These are phyloP conservation scores for Streptanthus diversifolius DNA, from an alignment of 345 rosid species.

Conservation along the genomic window DNA sequence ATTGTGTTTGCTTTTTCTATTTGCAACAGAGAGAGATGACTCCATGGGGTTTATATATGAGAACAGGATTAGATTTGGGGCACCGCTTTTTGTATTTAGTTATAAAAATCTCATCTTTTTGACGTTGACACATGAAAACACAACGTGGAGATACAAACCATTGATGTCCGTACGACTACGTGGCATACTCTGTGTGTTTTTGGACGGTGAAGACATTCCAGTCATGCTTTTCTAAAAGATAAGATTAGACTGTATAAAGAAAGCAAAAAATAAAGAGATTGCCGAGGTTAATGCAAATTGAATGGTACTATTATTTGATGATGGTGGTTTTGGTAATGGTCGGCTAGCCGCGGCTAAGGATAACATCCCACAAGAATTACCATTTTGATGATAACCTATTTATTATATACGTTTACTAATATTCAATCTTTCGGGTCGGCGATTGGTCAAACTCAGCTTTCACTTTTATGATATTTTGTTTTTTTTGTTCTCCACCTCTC, in stretches of 20 bases:
- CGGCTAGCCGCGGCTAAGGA: conserved; percentile 37
- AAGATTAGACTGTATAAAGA: background rate
- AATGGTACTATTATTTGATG: background rate
- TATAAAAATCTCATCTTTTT: background rate
- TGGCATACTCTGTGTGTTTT: conserved; percentile 30
- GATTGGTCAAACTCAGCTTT: conserved; percentile 32
- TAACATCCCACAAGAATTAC: conserved; percentile 16
- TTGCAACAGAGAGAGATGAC: background rate
- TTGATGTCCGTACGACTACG: conserved; percentile 32
- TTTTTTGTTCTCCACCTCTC: conserved; percentile 17
- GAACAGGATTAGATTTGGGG: background rate
- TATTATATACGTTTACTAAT: background rate
- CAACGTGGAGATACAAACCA: conserved; percentile 24
- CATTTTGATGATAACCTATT: conserved; percentile 9
- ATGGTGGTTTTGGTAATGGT: conserved; percentile 18
- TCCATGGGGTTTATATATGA: conserved; percentile 24
- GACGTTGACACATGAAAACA: conserved; percentile 10
- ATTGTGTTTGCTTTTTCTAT: background rate
- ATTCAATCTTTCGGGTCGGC: conserved; percentile 14
- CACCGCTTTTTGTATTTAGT: background rate
- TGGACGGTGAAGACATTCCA: conserved; percentile 31
- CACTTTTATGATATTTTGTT: conserved; percentile 19
- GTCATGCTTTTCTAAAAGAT: conserved; percentile 4
- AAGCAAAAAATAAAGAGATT: background rate
- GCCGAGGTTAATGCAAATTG: background rate